Evolutionary conservation across 164 flowering plant species (phyloP).

Genomic region (Sextonia rubra): DNA sequence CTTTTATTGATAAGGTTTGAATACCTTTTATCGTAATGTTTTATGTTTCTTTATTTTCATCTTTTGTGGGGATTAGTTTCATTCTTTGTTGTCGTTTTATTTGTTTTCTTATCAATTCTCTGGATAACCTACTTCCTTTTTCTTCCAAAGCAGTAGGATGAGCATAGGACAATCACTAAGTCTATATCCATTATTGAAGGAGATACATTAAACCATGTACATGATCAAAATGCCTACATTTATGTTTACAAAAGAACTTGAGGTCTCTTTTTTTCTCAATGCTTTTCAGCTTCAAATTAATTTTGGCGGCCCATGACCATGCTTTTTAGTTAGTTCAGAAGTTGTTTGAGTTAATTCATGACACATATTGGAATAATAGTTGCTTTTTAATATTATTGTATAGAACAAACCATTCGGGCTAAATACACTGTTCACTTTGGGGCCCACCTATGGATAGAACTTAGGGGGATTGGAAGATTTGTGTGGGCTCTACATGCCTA

Average conservation of each 20-base stretch:
- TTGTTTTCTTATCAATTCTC: background rate
- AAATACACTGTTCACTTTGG: background rate
- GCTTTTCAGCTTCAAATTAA: no score
- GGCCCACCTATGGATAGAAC: no score
- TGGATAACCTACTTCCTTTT: background rate
- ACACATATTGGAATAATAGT: background rate
- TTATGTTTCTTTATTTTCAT: background rate
- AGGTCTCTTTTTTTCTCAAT: no score
- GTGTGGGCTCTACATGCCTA: background rate
- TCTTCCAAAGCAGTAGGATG: background rate
- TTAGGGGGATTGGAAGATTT: background rate
- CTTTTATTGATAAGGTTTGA: slow-evolving; percentile 89
- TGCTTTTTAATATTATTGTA: background rate
- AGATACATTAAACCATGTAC: background rate
- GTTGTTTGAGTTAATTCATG: background rate
- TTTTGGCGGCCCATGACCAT: background rate
- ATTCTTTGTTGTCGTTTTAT: background rate
- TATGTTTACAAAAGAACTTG: background rate
- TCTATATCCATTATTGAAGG: background rate
- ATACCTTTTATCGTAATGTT: background rate
- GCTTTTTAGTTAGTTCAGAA: background rate
- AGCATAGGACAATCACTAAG: background rate
- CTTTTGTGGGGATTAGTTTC: background rate
- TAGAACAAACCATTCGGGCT: background rate
- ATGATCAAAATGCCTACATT: background rate